Percentiles rank a stretch among this genome's conserved stretches.
Evolutionary conservation across 2,329 filamentous ascomycete genomes (phyloP).

Genomic region (Aspergillus fijiensis): DNA sequence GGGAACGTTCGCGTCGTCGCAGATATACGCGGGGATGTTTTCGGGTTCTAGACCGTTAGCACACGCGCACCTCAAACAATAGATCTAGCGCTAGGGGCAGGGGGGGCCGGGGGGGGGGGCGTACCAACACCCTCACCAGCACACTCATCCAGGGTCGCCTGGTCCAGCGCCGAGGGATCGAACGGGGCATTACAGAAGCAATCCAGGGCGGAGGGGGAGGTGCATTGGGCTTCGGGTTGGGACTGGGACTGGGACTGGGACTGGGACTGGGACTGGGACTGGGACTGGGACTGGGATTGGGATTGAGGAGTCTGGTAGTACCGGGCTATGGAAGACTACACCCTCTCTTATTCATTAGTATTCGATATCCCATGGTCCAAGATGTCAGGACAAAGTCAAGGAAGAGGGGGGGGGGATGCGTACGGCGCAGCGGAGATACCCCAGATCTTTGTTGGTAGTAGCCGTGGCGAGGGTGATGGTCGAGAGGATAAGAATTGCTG

Average conservation of each 20-base stretch:
- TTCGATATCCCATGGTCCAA: neutral
- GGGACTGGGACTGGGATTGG: no score
- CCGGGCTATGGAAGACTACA: conserved; percentile 11
- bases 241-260: no score
- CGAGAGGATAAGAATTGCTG: neutral
- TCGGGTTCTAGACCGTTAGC: no score
- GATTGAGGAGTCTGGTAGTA: neutral
- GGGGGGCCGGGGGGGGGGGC: conserved; percentile 3
- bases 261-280: no score
- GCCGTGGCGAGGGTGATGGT: conserved; percentile 11
- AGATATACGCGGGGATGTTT: conserved; percentile 12
- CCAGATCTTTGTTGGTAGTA: neutral
- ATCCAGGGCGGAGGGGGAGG: conserved; percentile 13
- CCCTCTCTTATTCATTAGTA: neutral
- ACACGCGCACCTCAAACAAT: no score
- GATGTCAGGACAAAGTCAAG: neutral
- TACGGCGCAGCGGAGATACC: conserved; percentile 15
- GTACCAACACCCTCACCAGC: conserved; percentile 12
- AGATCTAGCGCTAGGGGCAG: no score
- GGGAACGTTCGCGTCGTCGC: conserved; percentile 10
- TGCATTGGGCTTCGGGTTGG: neutral
- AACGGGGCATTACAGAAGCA: conserved; percentile 15
- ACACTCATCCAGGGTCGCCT: conserved; percentile 3
- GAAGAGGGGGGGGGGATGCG: neutral
- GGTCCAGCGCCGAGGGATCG: neutral